Evolutionary conservation across 768 basidiomycete genomes (phyloP), one percentile per base, ranked within the genome.

Genomic region (Agrocybe praecox): DNA sequence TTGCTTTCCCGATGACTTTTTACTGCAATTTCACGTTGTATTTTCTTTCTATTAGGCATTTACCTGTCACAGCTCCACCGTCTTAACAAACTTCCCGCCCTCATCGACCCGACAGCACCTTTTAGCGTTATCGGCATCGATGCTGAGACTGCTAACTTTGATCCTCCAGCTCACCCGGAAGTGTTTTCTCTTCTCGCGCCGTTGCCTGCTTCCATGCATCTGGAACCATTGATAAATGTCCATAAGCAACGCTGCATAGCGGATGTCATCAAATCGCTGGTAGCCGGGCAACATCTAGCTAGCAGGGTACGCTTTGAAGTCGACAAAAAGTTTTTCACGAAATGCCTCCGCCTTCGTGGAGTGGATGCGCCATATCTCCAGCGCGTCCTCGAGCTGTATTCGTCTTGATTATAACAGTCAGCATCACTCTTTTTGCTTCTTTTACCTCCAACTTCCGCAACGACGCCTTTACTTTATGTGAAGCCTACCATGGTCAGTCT

Each of bases 161-260:
- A 88, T 59, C 71, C 87, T 8, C 89, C 86, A 1, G 81, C 86
- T 26, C 86, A 88, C 60, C 90, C 92, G 0, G 90, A 92, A 58
- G 89, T 93, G 23, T 94, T 94, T 69, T 78, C 85, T 0, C 78
- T 86, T 12, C 80, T 94, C 6, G 79, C 85, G 2, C 81, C 87
- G 8, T 82, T 94, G 4, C 92, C 92, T 0, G 67, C 84, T 1
- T 81, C 83, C n/a, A 90, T 93, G 78, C 84, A 87, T 58, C 81
- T 94, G 24, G 91, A 94, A 64, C 91, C 92, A 3, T 72, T 94
- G 56, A 91, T 94, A 73, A 94, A 93, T 67, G 88, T 94, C 6
- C 90, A 94, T 71, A 94, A 94, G 71, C 92, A 94, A 67, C 84
- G 92, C 33, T 73, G 88, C 62, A 89, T 92, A 51, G 90, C 92